Percentiles rank a stretch among this genome's conserved stretches.
These are phyloP conservation scores for Trametes hirsuta DNA, from an alignment of 1,284 basidiomycete species.

Conservation along the genomic window DNA sequence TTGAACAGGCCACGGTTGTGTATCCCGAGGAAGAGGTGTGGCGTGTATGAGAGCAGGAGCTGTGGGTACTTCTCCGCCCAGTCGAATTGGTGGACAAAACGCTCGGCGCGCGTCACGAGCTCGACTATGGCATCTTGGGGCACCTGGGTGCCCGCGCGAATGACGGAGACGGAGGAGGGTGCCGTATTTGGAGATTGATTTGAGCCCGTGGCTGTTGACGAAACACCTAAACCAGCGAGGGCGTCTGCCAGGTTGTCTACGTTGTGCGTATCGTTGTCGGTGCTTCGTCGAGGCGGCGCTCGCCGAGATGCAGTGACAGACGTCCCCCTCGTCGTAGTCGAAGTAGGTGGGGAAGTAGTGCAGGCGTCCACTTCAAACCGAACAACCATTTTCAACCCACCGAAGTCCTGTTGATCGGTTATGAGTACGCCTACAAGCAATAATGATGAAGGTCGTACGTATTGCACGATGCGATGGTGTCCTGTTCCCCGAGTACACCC, in stretches of 20 bases:
- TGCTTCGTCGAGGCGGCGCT: not conserved
- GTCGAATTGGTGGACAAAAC: constrained; percentile 38
- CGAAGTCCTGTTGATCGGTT: constrained; percentile 23
- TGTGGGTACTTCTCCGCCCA: constrained; percentile 55
- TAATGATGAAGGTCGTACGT: constrained; percentile 38
- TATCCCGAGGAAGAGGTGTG: constrained; percentile 51
- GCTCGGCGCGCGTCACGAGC: constrained; percentile 46
- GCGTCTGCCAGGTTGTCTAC: constrained; percentile 43
- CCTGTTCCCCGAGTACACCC: constrained; percentile 47
- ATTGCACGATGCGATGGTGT: constrained; percentile 55
- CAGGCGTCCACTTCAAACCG: constrained; percentile 37
- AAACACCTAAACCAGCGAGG: constrained; percentile 34
- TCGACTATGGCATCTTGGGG: constrained; percentile 51
- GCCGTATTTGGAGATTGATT: not conserved
- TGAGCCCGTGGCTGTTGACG: constrained; percentile 4
- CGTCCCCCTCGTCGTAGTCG: not conserved
- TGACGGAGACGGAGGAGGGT: constrained; percentile 41
- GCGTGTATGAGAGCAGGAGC: constrained; percentile 57
- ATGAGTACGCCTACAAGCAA: not conserved
- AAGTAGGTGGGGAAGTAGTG: constrained; percentile 7
- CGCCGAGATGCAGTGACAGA: not conserved
- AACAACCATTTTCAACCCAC: constrained; percentile 33
- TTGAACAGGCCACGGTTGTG: constrained; percentile 50
- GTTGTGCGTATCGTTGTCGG: not conserved
- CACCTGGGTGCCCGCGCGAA: constrained; percentile 45